These are phyloP conservation scores for Parachaetomium inaequale DNA, from an alignment of 495 filamentous ascomycete species.

Conservation along the genomic window DNA sequence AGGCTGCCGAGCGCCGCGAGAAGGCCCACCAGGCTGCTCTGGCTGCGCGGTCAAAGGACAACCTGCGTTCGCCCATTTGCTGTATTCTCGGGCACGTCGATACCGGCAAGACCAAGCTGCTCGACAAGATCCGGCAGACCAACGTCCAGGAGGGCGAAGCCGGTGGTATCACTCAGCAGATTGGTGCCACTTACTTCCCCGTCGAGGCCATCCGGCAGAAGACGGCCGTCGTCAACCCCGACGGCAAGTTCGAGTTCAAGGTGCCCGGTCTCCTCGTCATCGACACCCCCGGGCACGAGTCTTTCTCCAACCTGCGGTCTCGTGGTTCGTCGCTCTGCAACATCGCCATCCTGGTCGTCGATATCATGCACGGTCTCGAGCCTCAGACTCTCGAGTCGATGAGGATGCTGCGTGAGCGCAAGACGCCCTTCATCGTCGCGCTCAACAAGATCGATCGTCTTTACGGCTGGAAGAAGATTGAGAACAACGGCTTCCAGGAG, in stretches of 20 bases:
- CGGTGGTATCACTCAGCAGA: slow-evolving; percentile 99
- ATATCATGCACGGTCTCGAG: slow-evolving; percentile 99
- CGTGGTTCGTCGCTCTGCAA: slow-evolving; percentile 97
- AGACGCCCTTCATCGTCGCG: slow-evolving; percentile 97
- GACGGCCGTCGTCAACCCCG: slow-evolving; percentile 87
- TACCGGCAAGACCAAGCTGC: slow-evolving; percentile 97
- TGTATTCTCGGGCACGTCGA: slow-evolving; percentile 99
- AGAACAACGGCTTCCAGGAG: slow-evolving; percentile 97
- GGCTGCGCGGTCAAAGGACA: slow-evolving; percentile 86
- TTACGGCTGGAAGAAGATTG: slow-evolving; percentile 95
- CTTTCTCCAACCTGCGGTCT: slow-evolving; percentile 96
- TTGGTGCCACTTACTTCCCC: slow-evolving; percentile 99
- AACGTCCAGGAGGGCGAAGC: slow-evolving; percentile 99
- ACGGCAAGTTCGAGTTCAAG: slow-evolving; percentile 92
- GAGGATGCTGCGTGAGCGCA: slow-evolving; percentile 84
- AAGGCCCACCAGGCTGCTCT: slow-evolving; percentile 87
- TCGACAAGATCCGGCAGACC: slow-evolving; percentile 98
- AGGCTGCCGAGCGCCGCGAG: slow-evolving; percentile 84
- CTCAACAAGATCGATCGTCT: slow-evolving; percentile 99
- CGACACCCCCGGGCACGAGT: slow-evolving; percentile 99
- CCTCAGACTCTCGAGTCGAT: slow-evolving; percentile 98
- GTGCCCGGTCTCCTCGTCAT: slow-evolving; percentile 96
- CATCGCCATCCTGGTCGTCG: slow-evolving; percentile 97
- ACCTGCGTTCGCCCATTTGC: slow-evolving; percentile 96
- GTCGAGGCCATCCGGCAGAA: slow-evolving; percentile 89